Evolutionary conservation across 129 eudicot species (phyloP).

Genomic region (Flaveria linearis): DNA sequence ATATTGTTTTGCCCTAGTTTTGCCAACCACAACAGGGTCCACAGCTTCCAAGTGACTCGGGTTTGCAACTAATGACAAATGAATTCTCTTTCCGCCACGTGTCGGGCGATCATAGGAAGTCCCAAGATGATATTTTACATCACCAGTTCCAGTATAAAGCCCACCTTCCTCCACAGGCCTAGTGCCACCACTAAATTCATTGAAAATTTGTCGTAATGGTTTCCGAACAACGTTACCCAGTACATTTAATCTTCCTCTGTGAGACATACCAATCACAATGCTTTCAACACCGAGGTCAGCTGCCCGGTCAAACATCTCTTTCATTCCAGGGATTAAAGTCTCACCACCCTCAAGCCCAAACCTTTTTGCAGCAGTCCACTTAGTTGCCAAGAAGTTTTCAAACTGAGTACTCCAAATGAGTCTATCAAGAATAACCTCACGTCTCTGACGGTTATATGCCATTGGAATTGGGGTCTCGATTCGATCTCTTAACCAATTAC

Average conservation of each 20-base stretch:
- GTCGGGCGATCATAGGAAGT: conserved; percentile 96
- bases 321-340: conserved; percentile 96
- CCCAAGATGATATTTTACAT: conserved; percentile 90
- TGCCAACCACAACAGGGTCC: conserved; percentile 87
- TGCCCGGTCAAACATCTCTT: conserved; percentile 94
- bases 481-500: conserved; percentile 89
- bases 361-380: conserved; percentile 94
- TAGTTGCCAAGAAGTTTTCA: conserved; percentile 91
- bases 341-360: conserved; percentile 97
- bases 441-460: conserved; percentile 71
- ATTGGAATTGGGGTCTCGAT: conserved; percentile 84
- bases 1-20: conserved; percentile 84
- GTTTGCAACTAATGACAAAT: conserved; percentile 85
- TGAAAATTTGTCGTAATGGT: conserved; percentile 79
- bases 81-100: conserved; percentile 81
- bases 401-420: conserved; percentile 93
- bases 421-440: conserved; percentile 87
- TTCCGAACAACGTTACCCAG: conserved; percentile 87
- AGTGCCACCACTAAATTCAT: conserved; percentile 88
- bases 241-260: conserved; percentile 85
- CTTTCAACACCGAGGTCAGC: conserved; percentile 97
- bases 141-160: conserved; percentile 94
- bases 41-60: conserved; percentile 95
- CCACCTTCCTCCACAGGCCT: conserved; percentile 78
- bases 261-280: conserved; percentile 95